Conservation (phyloP, 2,329 filamentous ascomycete genomes). For the Zymoseptoria pseudotritici region DNA sequence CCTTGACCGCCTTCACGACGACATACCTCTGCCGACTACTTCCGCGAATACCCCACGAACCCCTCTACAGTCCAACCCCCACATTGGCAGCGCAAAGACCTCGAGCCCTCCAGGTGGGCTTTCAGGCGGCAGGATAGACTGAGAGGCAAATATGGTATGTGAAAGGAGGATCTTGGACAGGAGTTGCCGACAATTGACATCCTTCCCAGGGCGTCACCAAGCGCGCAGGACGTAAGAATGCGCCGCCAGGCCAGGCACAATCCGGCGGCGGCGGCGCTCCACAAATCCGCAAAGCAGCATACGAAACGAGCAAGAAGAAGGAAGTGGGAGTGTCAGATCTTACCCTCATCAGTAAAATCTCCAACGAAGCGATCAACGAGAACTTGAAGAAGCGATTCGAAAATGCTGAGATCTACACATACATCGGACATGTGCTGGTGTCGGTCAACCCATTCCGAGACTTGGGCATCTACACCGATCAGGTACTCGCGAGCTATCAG, state of each 20-base stretch:
- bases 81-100: not conserved
- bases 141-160: not conserved
- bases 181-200: not conserved
- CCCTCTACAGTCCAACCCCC: not conserved
- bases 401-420: conserved; percentile 96
- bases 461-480: conserved; percentile 90
- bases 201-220: conserved; percentile 47
- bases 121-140: not conserved
- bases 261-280: conserved; percentile 45
- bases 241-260: conserved; percentile 32
- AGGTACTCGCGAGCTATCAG: conserved; percentile 86
- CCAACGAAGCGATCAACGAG: conserved; percentile 98
- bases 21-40: not conserved
- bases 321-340: conserved; percentile 97
- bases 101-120: not conserved
- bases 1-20: not conserved
- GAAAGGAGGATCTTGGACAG: not conserved
- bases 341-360: conserved; percentile 95
- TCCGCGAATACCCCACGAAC: too few relatives aligned
- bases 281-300: conserved; percentile 90
- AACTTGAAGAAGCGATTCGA: conserved; percentile 98
- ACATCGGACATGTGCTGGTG: conserved; percentile 98
- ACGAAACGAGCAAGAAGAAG: conserved; percentile 97
- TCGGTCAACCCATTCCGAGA: conserved; percentile 98
- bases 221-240: conserved; percentile 51